phyloP scores from a whole-genome alignment of 164 flowering plant genomes.

The grape (Vitis vinifera) region DNA sequence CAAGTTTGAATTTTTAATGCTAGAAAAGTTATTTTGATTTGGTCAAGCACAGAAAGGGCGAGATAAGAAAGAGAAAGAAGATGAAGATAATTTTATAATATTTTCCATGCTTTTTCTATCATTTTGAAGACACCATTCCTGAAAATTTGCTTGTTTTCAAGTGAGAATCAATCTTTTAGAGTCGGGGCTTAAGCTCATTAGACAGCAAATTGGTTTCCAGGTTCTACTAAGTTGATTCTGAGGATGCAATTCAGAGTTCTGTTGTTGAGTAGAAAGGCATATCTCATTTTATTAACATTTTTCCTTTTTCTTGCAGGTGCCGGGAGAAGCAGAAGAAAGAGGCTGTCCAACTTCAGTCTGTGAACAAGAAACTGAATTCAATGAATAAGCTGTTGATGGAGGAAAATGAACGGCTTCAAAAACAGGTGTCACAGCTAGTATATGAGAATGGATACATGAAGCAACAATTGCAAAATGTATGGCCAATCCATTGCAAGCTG shows the following conservation, averaged over 20 bases:
- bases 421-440: constrained; percentile 84
- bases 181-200: background rate
- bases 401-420: constrained; percentile 79
- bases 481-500: background rate
- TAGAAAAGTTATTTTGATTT: too few species aligned
- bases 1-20: too few species aligned
- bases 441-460: constrained; percentile 75
- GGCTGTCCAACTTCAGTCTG: constrained; percentile 68
- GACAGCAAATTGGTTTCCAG: background rate
- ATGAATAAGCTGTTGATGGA: constrained; percentile 88
- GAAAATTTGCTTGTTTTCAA: too few species aligned
- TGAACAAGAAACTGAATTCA: constrained; percentile 67
- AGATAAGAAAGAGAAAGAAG: too few species aligned
- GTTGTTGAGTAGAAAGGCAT: too few species aligned
- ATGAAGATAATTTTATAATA: too few species aligned
- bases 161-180: too few species aligned
- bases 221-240: too few species aligned
- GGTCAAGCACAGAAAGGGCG: too few species aligned
- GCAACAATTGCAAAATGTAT: constrained; percentile 57
- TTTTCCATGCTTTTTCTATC: too few species aligned
- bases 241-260: background rate
- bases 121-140: too few species aligned
- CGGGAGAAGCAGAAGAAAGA: constrained; percentile 85
- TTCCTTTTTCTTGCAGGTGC: constrained; percentile 43
- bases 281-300: too few species aligned